Evolutionary conservation across 2,329 filamentous ascomycete genomes (phyloP).

Genomic region (Fusarium vanettenii): DNA sequence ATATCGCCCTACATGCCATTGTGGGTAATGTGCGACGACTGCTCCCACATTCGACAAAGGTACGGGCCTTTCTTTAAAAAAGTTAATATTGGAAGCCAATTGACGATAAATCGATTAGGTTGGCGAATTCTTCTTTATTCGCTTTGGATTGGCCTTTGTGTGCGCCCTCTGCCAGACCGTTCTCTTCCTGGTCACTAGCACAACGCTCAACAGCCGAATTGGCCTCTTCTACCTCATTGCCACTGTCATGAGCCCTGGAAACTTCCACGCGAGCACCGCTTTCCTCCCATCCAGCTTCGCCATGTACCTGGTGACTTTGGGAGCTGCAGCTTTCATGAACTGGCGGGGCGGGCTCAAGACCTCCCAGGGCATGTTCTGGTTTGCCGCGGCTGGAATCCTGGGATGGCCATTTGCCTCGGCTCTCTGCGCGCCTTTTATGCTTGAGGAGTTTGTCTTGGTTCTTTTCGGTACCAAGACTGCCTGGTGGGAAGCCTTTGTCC

Average conservation of each 20-base stretch:
- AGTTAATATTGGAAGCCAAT: not conserved
- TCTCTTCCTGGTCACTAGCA: constrained; percentile 81
- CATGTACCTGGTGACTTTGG: constrained; percentile 93
- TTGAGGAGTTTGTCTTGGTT: constrained; percentile 77
- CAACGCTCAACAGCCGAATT: constrained; percentile 82
- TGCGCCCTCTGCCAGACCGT: constrained; percentile 87
- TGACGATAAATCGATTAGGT: constrained; percentile 52
- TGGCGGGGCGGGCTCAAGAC: constrained; percentile 85
- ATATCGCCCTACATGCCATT: constrained; percentile 82
- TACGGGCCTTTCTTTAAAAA: constrained; percentile 32
- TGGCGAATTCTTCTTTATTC: constrained; percentile 88
- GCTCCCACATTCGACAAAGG: constrained; percentile 71
- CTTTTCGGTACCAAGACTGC: constrained; percentile 67
- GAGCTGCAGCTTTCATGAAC: constrained; percentile 89
- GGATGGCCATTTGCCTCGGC: constrained; percentile 96
- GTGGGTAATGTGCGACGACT: constrained; percentile 75
- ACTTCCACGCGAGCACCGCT: constrained; percentile 90
- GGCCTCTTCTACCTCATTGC: constrained; percentile 86
- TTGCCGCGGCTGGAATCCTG: constrained; percentile 84
- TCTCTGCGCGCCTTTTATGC: constrained; percentile 81
- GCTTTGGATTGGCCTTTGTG: constrained; percentile 76
- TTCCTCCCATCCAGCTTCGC: constrained; percentile 95
- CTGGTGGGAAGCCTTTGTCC: constrained; percentile 67
- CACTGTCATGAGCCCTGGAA: constrained; percentile 84
- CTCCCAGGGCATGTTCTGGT: constrained; percentile 88